Evolutionary conservation across 148 eudicot genomes (phyloP).

Genomic region (Bassia scoparia): DNA sequence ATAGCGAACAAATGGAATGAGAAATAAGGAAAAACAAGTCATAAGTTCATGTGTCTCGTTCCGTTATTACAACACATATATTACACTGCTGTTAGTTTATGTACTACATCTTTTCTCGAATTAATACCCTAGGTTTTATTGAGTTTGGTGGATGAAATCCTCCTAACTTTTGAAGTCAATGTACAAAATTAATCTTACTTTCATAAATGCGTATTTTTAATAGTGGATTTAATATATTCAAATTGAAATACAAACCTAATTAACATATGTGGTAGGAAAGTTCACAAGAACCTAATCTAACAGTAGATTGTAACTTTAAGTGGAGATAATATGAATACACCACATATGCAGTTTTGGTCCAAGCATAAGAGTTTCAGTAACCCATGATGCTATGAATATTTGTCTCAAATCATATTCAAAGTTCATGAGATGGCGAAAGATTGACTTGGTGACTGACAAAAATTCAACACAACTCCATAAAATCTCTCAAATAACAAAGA

Average conservation of each 20-base stretch:
- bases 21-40: too few relatives aligned
- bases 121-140: neutral
- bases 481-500: neutral
- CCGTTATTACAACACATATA: too few relatives aligned
- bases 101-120: neutral
- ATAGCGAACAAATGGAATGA: too few relatives aligned
- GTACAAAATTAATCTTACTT: neutral
- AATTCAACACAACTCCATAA: too few relatives aligned
- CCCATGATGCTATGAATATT: neutral
- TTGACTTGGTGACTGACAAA: too few relatives aligned
- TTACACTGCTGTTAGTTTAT: neutral
- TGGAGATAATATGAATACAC: too few relatives aligned
- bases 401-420: too few relatives aligned
- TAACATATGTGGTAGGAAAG: too few relatives aligned
- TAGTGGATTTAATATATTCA: neutral
- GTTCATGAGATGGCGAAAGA: too few relatives aligned
- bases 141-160: neutral
- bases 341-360: neutral
- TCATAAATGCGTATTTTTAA: neutral
- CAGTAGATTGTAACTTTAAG: too few relatives aligned
- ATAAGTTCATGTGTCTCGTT: too few relatives aligned
- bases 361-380: neutral
- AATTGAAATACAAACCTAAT: neutral
- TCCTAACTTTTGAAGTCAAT: neutral
- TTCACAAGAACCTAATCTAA: neutral